Evolutionary conservation across 2,329 filamentous ascomycete species (phyloP).

Genomic region (Ophiostoma triangulosporum): DNA sequence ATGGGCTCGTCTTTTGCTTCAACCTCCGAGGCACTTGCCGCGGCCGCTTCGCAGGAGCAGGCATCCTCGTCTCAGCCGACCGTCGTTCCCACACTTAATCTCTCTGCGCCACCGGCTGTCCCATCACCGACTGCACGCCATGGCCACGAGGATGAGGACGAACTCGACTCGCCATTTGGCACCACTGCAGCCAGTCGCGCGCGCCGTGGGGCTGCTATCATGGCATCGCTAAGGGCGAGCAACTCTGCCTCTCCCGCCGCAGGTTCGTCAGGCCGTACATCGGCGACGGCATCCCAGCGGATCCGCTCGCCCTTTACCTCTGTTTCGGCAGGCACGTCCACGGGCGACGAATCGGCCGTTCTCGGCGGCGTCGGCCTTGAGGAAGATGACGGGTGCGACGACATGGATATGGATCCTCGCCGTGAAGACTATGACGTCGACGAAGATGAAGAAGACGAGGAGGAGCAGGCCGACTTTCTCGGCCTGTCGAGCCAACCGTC

Average conservation of each 20-base stretch:
- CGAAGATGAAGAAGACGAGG: conserved; percentile 28
- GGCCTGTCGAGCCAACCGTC: conserved; percentile 8
- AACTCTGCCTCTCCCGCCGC: neutral
- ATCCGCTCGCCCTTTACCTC: conserved; percentile 11
- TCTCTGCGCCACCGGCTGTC: conserved; percentile 2
- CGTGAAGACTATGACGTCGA: conserved; percentile 43
- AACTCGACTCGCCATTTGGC: neutral
- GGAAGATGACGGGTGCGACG: conserved; percentile 26
- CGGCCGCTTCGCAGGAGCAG: conserved; percentile 1
- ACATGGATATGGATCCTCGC: conserved; percentile 18
- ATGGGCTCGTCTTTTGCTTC: conserved; percentile 73
- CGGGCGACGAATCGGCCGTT: conserved; percentile 10
- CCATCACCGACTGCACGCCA: conserved; percentile 2
- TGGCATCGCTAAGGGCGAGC: neutral
- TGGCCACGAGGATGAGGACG: neutral
- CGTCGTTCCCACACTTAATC: neutral
- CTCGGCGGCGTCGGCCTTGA: neutral
- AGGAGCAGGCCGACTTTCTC: conserved; percentile 17
- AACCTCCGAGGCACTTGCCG: conserved; percentile 35
- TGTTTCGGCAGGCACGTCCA: conserved; percentile 6
- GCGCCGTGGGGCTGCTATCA: neutral
- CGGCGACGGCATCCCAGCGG: conserved; percentile 8
- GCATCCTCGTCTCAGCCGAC: conserved; percentile 5
- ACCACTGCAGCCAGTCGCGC: neutral
- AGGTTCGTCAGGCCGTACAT: conserved; percentile 6